phyloP scores from a whole-genome alignment of 352 stramenopile genomes.

The Globisporangium nagaii region DNA sequence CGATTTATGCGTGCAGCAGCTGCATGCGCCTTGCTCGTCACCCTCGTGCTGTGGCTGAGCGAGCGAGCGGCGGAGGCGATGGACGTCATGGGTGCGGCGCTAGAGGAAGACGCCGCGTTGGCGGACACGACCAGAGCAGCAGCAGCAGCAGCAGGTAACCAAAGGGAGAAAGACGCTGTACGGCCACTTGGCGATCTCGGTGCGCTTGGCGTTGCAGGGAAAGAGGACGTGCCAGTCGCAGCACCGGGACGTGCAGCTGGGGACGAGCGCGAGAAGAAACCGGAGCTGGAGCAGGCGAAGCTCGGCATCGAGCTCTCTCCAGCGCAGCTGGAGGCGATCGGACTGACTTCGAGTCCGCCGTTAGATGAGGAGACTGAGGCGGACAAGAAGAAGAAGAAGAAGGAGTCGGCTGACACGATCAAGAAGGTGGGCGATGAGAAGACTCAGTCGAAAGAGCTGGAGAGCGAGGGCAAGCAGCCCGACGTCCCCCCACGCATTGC shows the following conservation, averaged over 20 bases:
- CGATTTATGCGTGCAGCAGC: not conserved
- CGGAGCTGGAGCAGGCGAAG: not conserved
- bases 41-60: not conserved
- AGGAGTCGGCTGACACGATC: not conserved
- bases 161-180: no score
- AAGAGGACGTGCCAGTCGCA: not conserved
- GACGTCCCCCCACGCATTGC: not conserved
- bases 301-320: conserved; percentile 8
- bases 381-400: not conserved
- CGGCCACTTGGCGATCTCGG: not conserved
- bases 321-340: conserved; percentile 11
- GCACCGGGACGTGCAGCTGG: not conserved
- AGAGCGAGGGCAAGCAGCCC: not conserved
- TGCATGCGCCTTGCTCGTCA: not conserved
- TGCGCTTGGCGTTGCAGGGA: not conserved
- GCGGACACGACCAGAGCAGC: not conserved
- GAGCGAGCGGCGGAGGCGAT: not conserved
- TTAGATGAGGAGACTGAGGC: not conserved
- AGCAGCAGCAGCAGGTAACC: not conserved
- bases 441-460: not conserved
- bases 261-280: not conserved
- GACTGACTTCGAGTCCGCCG: not conserved
- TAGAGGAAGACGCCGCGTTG: conserved; percentile 2
- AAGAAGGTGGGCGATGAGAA: not conserved
- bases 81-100: conserved; percentile 11